Conservation (phyloP, 306 rosid genomes). For the Lotus japonicus region DNA sequence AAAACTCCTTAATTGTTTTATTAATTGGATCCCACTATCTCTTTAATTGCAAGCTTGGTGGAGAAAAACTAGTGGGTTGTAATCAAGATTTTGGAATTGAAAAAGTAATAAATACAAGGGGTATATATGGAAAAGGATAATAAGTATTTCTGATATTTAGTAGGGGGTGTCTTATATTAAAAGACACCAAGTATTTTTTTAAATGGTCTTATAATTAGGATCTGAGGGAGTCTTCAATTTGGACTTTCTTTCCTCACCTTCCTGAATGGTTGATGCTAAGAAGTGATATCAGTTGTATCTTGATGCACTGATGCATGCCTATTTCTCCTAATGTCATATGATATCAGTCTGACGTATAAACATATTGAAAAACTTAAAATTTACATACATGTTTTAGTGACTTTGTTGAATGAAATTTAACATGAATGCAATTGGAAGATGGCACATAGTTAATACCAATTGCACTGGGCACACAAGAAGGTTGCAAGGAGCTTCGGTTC, state of each 20-base stretch:
- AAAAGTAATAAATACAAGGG: too few relatives aligned
- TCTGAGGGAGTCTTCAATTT: neutral
- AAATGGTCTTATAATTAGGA: too few relatives aligned
- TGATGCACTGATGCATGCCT: neutral
- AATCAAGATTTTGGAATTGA: too few relatives aligned
- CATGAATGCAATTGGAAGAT: neutral
- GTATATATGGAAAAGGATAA: too few relatives aligned
- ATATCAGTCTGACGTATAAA: constrained; percentile 8
- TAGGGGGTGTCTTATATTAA: too few relatives aligned
- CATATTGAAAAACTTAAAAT: neutral
- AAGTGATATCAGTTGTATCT: neutral
- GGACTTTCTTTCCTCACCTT: neutral
- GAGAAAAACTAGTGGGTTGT: too few relatives aligned
- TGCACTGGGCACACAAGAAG: neutral
- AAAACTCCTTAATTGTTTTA: too few relatives aligned
- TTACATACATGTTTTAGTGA: neutral
- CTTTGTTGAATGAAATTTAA: neutral
- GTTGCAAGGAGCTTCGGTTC: constrained; percentile 5
- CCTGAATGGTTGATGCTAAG: neutral
- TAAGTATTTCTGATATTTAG: too few relatives aligned
- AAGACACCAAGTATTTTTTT: too few relatives aligned
- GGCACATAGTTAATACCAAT: neutral
- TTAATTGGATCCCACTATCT: too few relatives aligned
- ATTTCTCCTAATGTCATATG: neutral
- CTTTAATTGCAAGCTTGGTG: too few relatives aligned